phyloP scores from a whole-genome alignment of 75 land plant genomes.

The Sequoiadendron giganteum region DNA sequence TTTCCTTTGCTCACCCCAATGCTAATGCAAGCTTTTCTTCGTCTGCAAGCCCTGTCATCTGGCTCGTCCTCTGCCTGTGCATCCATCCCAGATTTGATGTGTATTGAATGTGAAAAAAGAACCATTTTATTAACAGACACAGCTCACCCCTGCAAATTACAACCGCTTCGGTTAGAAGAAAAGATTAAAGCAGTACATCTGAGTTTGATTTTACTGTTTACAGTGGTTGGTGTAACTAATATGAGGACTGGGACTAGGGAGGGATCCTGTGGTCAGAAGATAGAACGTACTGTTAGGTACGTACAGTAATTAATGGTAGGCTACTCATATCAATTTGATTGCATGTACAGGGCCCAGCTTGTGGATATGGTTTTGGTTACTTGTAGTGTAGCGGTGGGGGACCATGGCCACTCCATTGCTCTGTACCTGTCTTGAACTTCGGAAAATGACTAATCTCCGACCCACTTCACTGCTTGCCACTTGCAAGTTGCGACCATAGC shows the following conservation, averaged over 20 bases:
- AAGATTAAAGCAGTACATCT: neutral
- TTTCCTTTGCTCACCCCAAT: neutral
- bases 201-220: neutral
- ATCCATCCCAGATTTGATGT: neutral
- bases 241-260: neutral
- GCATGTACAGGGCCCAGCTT: neutral
- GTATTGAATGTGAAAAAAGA: neutral
- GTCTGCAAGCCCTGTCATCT: neutral
- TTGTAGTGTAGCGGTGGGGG: neutral
- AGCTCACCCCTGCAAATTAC: neutral
- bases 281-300: neutral
- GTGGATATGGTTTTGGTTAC: neutral
- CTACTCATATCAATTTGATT: constrained; percentile 9
- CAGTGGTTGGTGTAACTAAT: neutral
- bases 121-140: neutral
- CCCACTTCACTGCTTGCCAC: constrained; percentile 1
- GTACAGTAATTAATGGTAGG: neutral
- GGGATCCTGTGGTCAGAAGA: neutral
- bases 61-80: neutral
- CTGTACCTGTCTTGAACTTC: neutral
- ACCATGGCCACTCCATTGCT: neutral
- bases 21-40: neutral
- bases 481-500: neutral
- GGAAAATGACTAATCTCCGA: neutral
- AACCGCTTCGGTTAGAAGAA: neutral